Conservation (phyloP, 2,329 filamentous ascomycete species). For the Cryphonectria nitschkei region DNA sequence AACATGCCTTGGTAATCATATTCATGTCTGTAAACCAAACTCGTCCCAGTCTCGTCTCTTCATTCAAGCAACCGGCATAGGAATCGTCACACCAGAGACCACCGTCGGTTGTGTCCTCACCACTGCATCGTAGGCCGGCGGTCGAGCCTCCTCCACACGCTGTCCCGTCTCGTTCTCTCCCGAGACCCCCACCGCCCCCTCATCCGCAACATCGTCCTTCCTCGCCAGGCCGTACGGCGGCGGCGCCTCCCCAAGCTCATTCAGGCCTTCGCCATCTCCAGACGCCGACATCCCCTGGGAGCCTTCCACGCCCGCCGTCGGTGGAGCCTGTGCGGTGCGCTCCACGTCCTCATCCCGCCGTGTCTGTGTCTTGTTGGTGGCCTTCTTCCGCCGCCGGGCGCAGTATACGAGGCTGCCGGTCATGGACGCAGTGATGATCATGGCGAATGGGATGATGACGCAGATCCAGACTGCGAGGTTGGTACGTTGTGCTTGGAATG, state of each 20-base stretch:
- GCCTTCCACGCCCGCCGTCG: background rate
- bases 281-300: background rate
- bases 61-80: background rate
- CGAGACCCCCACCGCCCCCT: background rate
- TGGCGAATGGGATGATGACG: constrained; percentile 25
- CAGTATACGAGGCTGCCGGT: constrained; percentile 5
- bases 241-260: constrained; percentile 36
- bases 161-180: background rate
- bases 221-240: constrained; percentile 32
- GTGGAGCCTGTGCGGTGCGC: background rate
- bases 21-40: background rate
- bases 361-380: background rate
- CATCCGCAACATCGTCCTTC: constrained; percentile 10
- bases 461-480: constrained; percentile 19
- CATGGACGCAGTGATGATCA: constrained; percentile 11
- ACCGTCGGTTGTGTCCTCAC: background rate
- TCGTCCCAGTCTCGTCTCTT: background rate
- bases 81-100: background rate
- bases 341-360: background rate
- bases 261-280: constrained; percentile 32
- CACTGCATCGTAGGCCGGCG: constrained; percentile 17
- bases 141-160: background rate
- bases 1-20: background rate
- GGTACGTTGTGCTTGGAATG: background rate
- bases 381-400: background rate